Base-by-base conservation (phyloP, 495 filamentous ascomycete species). In the Sporormia fimetaria region DNA sequence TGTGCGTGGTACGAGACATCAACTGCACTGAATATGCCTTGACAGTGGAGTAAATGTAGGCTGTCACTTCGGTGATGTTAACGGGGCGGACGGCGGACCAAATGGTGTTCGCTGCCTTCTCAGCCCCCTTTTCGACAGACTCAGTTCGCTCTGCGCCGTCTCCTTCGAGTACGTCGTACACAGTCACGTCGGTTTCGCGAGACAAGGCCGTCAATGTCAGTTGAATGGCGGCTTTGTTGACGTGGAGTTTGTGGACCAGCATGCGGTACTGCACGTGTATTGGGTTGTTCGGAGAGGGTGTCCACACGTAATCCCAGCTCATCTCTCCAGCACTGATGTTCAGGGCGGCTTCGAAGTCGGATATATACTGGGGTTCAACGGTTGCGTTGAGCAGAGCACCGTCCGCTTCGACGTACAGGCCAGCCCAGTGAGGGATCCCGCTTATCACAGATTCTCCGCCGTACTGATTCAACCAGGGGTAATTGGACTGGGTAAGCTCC, bases 381-480 rank as follows among this genome's bases (percentile, higher is more conserved):
- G 65, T 75, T 0, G 80, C 74, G 58, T 78, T 70, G 41, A 80
- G 74, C 3, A 65, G 62, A 10, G 64, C 58, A 16, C 66, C 59
- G 14, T 71, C 74, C 21, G 79, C 62, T 34, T 77, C 69, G 14
- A 81, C 57, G 17, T 78, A 57, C 21, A 83, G 56, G 7, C 75
- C 76, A 26, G 62, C 60, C 75, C 75, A 83, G 47, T 81, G 79
- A 1, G 81, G 81, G 21, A 87, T 67, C 26, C 82, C 82, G 29
- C 71, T 74, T 49, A 86, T 84, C 15, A 80, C 74, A 42, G 71
- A 78, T 53, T 87, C 82, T 18, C 69, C 69, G 11, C 81, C 81
- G 55, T 81, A 78, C 47, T 83, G 71, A 39, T 72, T 64, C 21
- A 85, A 61, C 80, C 82, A 85, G 3, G 64, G 64, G 50, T 78